Base-by-base conservation (phyloP, 1,284 basidiomycete species). In the Ganoderma leucocontextum region DNA sequence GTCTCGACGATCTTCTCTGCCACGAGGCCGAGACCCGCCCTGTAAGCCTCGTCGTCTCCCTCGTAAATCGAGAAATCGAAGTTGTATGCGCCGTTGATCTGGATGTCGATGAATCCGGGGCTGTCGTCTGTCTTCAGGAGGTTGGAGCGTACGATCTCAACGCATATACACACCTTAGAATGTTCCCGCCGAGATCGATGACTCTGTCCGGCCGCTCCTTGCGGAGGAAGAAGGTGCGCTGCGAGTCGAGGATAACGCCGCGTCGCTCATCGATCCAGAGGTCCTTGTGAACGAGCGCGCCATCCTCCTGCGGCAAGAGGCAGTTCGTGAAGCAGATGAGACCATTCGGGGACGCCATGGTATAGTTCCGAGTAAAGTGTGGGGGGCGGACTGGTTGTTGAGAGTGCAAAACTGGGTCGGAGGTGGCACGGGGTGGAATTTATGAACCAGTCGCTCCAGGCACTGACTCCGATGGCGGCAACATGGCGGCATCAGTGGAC, bases 41-140 rank as follows among this genome's bases (percentile, higher is more conserved):
- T 81, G 80, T 95, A 96, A 0, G 80, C 82, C 57, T 86, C 85
- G 67, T 94, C 92, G 71, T 92, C 87, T 13, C 85, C 87, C 25
- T 92, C 88, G 72, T 89, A 91, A 17, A 95, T 87, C 22, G 93
- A 95, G 75, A 97, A 97, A 80, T 97, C 95, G 75, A 96, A 91
- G 19, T 93, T 92, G 78, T 95, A 97, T 8, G 91, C 95, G 60
- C 95, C 95, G 74, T 97, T 95, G 72, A 95, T 89, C 75, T 95
- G 94, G 36, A 92, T 88, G 77, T 95, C 93, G 64, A 95, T 85
- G 72, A 91, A 87, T 0, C 93, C 93, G 5, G 94, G 92, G 74
- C 92, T 92, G 72, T 35, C 66, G 19, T n/a, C 9, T 9, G 13
- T 44, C 4, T 38, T 38, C 3, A 22, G 39, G 42, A 29, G 47